phyloP scores from a whole-genome alignment of 768 basidiomycete species.

The Paxillus rubicundulus region DNA sequence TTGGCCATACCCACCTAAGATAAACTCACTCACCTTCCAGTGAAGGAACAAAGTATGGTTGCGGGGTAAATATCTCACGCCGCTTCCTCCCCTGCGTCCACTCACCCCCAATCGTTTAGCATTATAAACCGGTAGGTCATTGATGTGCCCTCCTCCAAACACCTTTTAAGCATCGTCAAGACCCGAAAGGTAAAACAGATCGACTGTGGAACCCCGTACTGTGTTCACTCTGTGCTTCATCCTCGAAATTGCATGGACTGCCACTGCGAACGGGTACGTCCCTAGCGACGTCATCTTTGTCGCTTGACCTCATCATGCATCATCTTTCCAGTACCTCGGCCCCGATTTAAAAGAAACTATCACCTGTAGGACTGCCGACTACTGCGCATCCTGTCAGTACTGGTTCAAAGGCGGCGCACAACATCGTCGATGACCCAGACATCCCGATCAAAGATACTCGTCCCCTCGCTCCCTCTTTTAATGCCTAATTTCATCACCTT shows the following conservation, averaged over 20 bases:
- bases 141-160: slow-evolving; percentile 24
- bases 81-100: background rate
- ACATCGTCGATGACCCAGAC: slow-evolving; percentile 31
- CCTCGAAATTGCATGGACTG: slow-evolving; percentile 41
- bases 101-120: slow-evolving; percentile 35
- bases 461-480: slow-evolving; percentile 1
- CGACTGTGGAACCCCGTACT: slow-evolving; percentile 36
- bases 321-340: slow-evolving; percentile 55
- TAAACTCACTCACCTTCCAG: slow-evolving; percentile 38
- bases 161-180: slow-evolving; percentile 19
- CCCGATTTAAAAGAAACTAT: slow-evolving; percentile 68
- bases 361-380: slow-evolving; percentile 47
- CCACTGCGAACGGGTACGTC: slow-evolving; percentile 43
- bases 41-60: slow-evolving; percentile 73
- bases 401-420: slow-evolving; percentile 51
- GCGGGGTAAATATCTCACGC: slow-evolving; percentile 47
- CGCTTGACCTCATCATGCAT: slow-evolving; percentile 1
- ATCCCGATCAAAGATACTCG: background rate
- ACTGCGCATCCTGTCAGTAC: slow-evolving; percentile 57
- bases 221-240: slow-evolving; percentile 41
- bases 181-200: slow-evolving; percentile 35
- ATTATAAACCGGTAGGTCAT: slow-evolving; percentile 66
- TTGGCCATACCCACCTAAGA: slow-evolving; percentile 16
- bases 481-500: slow-evolving; percentile 18
- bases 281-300: background rate